Base-by-base conservation (phyloP, 352 stramenopile species). In the Globisporangium cystogenes region DNA sequence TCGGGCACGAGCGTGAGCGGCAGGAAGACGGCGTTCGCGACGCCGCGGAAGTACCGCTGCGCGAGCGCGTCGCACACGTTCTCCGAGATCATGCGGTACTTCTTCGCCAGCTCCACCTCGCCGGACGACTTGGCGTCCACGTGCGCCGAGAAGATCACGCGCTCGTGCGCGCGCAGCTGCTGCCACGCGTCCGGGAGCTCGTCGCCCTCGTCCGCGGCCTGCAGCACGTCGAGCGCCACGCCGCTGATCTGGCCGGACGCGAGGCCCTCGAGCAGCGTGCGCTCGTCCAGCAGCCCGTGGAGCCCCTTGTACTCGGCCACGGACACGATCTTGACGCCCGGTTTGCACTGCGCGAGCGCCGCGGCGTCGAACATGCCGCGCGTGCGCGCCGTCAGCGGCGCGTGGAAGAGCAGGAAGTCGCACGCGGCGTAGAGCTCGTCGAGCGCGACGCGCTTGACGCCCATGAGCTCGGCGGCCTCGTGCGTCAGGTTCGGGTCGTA, bases 391-490 rank as follows among this genome's bases (percentile, higher is more conserved):
- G 96, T 98, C 58, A 98, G 87, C 18, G 96, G 96, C 45, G 96
- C 94, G 71, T 99, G 96, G 65, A 99, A 87, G 24, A 79, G 89
- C 54, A 98, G 83, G 65, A 98, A 97, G 76, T 98, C 96, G 39
- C 78, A 87, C 35, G 67, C 64, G 29, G 57, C 52, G 59, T 89
- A 93, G 35, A 93, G 59, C 23, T 88, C 70, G 43, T 80, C 63
- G 33, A 93, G 68, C 11, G 72, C 71, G 3, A 76, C 61, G 37
- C 71, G 67, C 56, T 84, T 86, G 49, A 91, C 74, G 24, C 80
- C 80, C 66, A 89, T 71, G 46, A 72, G 52, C 42, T 72, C 73
- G 0, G 80, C 80, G 11, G 69, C 66, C 52, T 88, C 80, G 26
- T 89, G 74, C 42, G 72, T 87, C 29, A 93, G 48, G 45, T 87